Conservation (phyloP, 2,329 filamentous ascomycete species). For the Sporothrix pseudoabietina region DNA sequence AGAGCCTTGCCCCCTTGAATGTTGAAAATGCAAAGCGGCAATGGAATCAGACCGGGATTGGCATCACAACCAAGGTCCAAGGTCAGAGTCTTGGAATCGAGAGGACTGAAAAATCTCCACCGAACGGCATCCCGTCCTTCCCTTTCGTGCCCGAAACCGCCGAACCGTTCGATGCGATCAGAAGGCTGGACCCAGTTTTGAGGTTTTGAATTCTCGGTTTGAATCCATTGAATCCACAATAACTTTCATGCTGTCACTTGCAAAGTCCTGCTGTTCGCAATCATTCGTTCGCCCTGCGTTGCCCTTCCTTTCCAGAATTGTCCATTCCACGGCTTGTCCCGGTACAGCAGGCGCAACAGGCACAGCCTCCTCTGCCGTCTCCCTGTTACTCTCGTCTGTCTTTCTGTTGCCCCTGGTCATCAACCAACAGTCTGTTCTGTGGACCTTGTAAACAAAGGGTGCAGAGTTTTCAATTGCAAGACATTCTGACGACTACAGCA, state of each 20-base stretch:
- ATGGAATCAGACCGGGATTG: conserved; percentile 9
- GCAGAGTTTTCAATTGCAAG: conserved; percentile 10
- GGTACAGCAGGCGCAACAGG: not conserved
- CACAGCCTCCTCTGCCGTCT: not conserved
- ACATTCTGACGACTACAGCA: not conserved
- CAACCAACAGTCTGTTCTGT: not conserved
- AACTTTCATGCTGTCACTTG: not conserved
- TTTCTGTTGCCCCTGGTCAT: not conserved
- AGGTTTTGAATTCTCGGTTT: not conserved
- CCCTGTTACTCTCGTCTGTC: not conserved
- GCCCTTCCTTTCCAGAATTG: conserved; percentile 7
- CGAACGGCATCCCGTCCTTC: conserved; percentile 18
- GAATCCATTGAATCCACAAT: not conserved
- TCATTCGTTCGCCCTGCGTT: conserved; percentile 6
- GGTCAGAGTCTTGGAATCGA: not conserved
- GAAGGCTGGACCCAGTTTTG: not conserved
- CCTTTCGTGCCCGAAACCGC: not conserved
- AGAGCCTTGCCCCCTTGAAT: not conserved
- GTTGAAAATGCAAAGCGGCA: not conserved
- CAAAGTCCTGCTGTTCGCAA: not conserved
- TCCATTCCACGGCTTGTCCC: conserved; percentile 10
- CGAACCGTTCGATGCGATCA: conserved; percentile 15
- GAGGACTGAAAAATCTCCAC: not conserved
- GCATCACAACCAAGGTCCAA: not conserved
- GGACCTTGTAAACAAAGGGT: not conserved